These are phyloP conservation scores for Penicillium frequentans DNA, from an alignment of 2,329 filamentous ascomycete genomes.

Conservation along the genomic window DNA sequence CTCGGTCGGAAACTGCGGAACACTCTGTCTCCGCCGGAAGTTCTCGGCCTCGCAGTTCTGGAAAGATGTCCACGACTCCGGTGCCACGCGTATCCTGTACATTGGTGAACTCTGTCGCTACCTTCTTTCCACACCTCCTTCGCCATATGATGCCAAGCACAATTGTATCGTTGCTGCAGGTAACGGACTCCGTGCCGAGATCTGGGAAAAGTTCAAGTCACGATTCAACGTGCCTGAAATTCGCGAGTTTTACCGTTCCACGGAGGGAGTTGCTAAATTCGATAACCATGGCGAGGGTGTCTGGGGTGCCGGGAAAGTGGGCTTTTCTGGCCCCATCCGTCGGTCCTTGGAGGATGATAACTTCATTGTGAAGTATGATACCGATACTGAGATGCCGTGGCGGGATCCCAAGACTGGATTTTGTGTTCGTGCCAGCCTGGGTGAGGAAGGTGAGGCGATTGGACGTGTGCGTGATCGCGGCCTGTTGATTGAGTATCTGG, in stretches of 20 bases:
- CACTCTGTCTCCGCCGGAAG: slow-evolving; percentile 46
- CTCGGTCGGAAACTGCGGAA: slow-evolving; percentile 40
- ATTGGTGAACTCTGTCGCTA: slow-evolving; percentile 54
- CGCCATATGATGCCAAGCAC: slow-evolving; percentile 48
- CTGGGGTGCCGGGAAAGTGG: slow-evolving; percentile 46
- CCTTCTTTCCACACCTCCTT: slow-evolving; percentile 45
- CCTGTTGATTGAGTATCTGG: slow-evolving; percentile 44
- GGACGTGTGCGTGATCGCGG: slow-evolving; percentile 43
- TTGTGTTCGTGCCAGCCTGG: slow-evolving; percentile 37
- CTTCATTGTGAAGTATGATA: slow-evolving; percentile 45
- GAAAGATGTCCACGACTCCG: slow-evolving; percentile 45
- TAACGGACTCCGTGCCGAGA: slow-evolving; percentile 50
- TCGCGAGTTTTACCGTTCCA: slow-evolving; percentile 51
- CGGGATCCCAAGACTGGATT: slow-evolving; percentile 48
- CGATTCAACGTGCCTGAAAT: slow-evolving; percentile 48
- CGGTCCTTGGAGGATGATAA: slow-evolving; percentile 44
- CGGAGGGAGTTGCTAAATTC: slow-evolving; percentile 48
- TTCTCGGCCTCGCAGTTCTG: slow-evolving; percentile 50
- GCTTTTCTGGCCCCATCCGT: slow-evolving; percentile 44
- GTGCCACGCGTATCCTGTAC: slow-evolving; percentile 46
- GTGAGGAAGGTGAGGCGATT: slow-evolving; percentile 48
- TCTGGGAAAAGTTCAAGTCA: slow-evolving; percentile 49
- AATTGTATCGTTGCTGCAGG: slow-evolving; percentile 47
- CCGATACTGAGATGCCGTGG: slow-evolving; percentile 42
- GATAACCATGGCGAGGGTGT: slow-evolving; percentile 45